phyloP scores from a whole-genome alignment of 108 stramenopile species.

The Fragilariopsis cylindrus region DNA sequence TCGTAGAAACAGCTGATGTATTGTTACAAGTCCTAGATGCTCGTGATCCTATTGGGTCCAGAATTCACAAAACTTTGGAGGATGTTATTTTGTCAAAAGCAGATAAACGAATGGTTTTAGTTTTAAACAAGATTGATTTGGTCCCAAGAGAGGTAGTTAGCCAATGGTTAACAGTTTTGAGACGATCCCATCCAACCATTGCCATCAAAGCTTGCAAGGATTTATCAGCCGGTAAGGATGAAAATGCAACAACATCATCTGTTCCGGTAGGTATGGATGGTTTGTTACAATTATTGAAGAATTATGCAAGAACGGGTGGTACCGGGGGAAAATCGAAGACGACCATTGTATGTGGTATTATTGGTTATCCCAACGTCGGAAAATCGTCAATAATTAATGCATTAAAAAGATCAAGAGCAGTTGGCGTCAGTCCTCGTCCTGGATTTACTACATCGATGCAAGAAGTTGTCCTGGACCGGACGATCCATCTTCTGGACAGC shows the following conservation, averaged over 20 bases:
- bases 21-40: conserved; percentile 98
- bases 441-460: conserved; percentile 97
- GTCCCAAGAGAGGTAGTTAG: conserved; percentile 94
- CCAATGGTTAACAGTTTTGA: conserved; percentile 89
- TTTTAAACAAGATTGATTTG: conserved; percentile 98
- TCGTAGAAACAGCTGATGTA: conserved; percentile 95
- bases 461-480: conserved; percentile 95
- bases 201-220: conserved; percentile 91
- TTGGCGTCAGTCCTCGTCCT: conserved; percentile 94
- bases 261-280: conserved; percentile 93
- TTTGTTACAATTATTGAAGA: conserved; percentile 94
- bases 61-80: conserved; percentile 89
- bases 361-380: conserved; percentile 92
- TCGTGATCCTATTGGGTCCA: conserved; percentile 94
- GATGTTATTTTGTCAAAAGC: conserved; percentile 80
- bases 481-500: conserved; percentile 94
- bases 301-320: conserved; percentile 91
- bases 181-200: conserved; percentile 84
- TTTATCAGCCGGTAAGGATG: conserved; percentile 51
- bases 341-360: conserved; percentile 88
- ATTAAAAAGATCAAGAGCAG: conserved; percentile 89
- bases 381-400: conserved; percentile 95
- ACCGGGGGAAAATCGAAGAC: conserved; percentile 71
- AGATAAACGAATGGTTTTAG: conserved; percentile 96
- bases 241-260: conserved; percentile 57